Percentiles rank a stretch among this genome's conserved stretches.
Evolutionary conservation across 805 yeast species (phyloP).

Genomic region (Metschnikowia santaceciliae): DNA sequence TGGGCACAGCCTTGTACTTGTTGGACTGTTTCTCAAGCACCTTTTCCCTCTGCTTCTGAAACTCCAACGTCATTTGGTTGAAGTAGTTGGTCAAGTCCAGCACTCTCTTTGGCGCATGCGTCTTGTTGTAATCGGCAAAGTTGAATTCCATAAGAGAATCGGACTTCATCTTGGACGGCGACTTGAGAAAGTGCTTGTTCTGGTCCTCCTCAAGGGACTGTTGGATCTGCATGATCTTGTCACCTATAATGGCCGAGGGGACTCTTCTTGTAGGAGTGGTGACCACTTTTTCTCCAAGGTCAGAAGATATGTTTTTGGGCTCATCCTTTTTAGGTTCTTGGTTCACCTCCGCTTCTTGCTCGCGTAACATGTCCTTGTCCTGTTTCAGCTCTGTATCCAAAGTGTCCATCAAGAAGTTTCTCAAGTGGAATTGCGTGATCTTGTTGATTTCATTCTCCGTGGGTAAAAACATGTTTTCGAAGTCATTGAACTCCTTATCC

Average conservation of each 20-base stretch:
- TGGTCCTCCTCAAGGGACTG: conserved; percentile 18
- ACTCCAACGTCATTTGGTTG: conserved; percentile 79
- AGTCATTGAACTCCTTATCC: conserved; percentile 79
- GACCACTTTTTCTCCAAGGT: neutral
- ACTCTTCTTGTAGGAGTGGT: conserved; percentile 10
- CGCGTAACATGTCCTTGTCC: neutral
- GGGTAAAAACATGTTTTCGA: conserved; percentile 77
- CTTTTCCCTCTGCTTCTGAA: conserved; percentile 86
- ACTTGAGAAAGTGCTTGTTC: conserved; percentile 9
- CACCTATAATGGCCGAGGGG: conserved; percentile 18
- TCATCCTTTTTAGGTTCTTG: neutral
- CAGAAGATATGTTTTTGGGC: neutral
- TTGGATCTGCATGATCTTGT: conserved; percentile 17
- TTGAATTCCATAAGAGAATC: conserved; percentile 6
- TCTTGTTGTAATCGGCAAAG: conserved; percentile 1
- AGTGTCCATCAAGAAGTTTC: conserved; percentile 64
- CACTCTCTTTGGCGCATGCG: conserved; percentile 36
- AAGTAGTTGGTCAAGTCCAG: conserved; percentile 62
- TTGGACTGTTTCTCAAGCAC: conserved; percentile 51
- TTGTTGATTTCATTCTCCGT: conserved; percentile 89
- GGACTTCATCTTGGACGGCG: conserved; percentile 8
- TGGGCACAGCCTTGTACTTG: conserved; percentile 64
- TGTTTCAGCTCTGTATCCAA: conserved; percentile 23
- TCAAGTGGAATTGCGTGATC: conserved; percentile 83
- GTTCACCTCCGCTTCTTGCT: neutral